Conservation (phyloP, 768 basidiomycete species). For the Pholiota conissans region DNA sequence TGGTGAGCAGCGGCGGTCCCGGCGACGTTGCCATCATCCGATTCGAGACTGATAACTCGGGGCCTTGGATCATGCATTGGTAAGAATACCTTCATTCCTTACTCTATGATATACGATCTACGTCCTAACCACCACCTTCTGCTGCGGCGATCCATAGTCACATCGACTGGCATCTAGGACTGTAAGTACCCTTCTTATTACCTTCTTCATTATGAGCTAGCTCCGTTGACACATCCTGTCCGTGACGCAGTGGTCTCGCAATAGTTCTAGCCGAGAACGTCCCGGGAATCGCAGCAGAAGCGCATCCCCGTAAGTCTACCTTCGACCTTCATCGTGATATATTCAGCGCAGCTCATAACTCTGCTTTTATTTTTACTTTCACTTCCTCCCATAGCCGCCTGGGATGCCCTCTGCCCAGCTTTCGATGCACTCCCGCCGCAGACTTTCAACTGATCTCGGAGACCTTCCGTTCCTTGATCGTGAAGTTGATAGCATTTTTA, state of each 20-base stretch:
- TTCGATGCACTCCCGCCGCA: conserved; percentile 14
- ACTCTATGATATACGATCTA: not conserved
- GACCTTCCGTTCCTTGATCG: too few relatives aligned
- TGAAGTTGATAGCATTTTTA: too few relatives aligned
- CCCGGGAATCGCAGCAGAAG: conserved; percentile 7
- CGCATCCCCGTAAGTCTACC: conserved; percentile 19
- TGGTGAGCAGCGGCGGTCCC: conserved; percentile 41
- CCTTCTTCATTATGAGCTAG: too few relatives aligned
- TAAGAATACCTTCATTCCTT: conserved; percentile 12
- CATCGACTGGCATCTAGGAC: conserved; percentile 45
- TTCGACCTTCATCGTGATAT: too few relatives aligned
- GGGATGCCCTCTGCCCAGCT: conserved; percentile 20
- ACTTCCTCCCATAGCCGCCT: conserved; percentile 13
- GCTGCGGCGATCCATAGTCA: conserved; percentile 32
- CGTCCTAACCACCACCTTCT: not conserved
- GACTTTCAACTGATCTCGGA: conserved; percentile 1
- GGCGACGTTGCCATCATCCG: conserved; percentile 54
- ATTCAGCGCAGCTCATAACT: not conserved
- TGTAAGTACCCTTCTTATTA: too few relatives aligned
- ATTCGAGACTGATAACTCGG: conserved; percentile 68
- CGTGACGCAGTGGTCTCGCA: conserved; percentile 27
- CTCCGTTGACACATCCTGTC: too few relatives aligned
- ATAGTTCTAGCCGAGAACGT: conserved; percentile 35
- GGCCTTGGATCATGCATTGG: conserved; percentile 58
- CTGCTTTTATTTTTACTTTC: not conserved